Evolutionary conservation across 345 rosid species (phyloP).

Genomic region (Lagerstroemia speciosa): DNA sequence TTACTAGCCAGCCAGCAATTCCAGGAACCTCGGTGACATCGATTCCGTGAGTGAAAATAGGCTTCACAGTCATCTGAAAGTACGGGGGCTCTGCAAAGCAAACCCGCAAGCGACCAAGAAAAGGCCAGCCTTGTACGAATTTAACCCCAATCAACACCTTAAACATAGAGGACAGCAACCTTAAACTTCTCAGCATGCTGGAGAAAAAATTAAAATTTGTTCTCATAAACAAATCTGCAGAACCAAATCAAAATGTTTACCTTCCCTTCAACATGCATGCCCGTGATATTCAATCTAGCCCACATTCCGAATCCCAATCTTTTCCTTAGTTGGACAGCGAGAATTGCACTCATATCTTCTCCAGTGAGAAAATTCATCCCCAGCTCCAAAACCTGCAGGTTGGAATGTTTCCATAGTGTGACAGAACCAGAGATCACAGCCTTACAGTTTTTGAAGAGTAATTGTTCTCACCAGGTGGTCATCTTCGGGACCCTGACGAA

Average conservation of each 20-base stretch:
- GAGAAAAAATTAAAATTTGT: background rate
- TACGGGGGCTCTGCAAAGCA: slow-evolving; percentile 99
- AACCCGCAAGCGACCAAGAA: slow-evolving; percentile 73
- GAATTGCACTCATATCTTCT: slow-evolving; percentile 91
- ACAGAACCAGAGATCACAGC: background rate
- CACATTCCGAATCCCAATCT: slow-evolving; percentile 91
- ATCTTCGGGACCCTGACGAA: slow-evolving; percentile 54
- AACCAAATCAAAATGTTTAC: slow-evolving; percentile 12
- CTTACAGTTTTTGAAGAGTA: background rate
- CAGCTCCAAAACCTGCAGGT: slow-evolving; percentile 35
- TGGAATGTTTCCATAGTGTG: background rate
- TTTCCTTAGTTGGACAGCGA: slow-evolving; percentile 75
- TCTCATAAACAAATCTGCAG: background rate
- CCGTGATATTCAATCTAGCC: slow-evolving; percentile 84
- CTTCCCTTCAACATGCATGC: slow-evolving; percentile 98
- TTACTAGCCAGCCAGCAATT: slow-evolving; percentile 97
- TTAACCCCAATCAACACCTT: slow-evolving; percentile 93
- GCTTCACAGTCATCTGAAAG: slow-evolving; percentile 93
- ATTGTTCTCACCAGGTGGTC: slow-evolving; percentile 69
- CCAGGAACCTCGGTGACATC: slow-evolving; percentile 92
- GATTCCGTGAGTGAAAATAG: slow-evolving; percentile 63
- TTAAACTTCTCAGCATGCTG: background rate
- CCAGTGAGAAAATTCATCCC: slow-evolving; percentile 86
- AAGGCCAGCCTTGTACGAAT: slow-evolving; percentile 83
- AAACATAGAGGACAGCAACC: slow-evolving; percentile 9